Evolutionary conservation across 2,329 filamentous ascomycete species (phyloP).

Genomic region (Gnomoniopsis smithogilvyi): DNA sequence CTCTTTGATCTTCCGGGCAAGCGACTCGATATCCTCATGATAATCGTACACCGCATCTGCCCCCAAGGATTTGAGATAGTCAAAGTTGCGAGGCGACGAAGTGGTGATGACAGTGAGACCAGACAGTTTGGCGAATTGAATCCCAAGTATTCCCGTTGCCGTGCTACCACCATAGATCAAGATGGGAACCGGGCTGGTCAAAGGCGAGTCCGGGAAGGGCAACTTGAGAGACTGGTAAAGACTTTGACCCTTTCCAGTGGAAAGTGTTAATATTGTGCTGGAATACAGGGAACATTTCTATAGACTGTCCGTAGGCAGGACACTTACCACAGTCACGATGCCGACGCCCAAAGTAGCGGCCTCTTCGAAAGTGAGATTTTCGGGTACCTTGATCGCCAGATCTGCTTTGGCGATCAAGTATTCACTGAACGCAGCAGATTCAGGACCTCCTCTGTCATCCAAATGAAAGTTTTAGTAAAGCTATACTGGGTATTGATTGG

Average conservation of each 20-base stretch:
- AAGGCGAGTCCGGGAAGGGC: constrained; percentile 40
- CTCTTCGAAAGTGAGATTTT: constrained; percentile 42
- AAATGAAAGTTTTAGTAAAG: neutral
- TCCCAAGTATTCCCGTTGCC: constrained; percentile 48
- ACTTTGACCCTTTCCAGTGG: constrained; percentile 37
- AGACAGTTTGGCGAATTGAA: constrained; percentile 36
- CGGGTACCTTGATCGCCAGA: constrained; percentile 39
- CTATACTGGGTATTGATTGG: neutral
- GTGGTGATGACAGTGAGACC: constrained; percentile 34
- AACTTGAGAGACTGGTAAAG: constrained; percentile 44
- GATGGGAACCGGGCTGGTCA: neutral
- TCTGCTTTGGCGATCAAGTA: constrained; percentile 33
- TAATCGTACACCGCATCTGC: constrained; percentile 18
- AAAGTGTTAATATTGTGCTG: neutral
- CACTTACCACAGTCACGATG: constrained; percentile 36
- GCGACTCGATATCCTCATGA: constrained; percentile 7
- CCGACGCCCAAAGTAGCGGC: constrained; percentile 41
- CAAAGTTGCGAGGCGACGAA: constrained; percentile 25
- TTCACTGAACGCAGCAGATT: constrained; percentile 42
- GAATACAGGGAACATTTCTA: neutral
- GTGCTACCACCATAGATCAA: constrained; percentile 46
- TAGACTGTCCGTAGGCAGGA: neutral
- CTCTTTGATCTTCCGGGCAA: constrained; percentile 7
- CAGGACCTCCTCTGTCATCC: constrained; percentile 31
- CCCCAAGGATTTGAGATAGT: constrained; percentile 16